A percentile compares a stretch with the other conserved stretches of the same genome.
These are phyloP conservation scores for Salix viminalis DNA, from an alignment of 345 rosid genomes.

Conservation along the genomic window DNA sequence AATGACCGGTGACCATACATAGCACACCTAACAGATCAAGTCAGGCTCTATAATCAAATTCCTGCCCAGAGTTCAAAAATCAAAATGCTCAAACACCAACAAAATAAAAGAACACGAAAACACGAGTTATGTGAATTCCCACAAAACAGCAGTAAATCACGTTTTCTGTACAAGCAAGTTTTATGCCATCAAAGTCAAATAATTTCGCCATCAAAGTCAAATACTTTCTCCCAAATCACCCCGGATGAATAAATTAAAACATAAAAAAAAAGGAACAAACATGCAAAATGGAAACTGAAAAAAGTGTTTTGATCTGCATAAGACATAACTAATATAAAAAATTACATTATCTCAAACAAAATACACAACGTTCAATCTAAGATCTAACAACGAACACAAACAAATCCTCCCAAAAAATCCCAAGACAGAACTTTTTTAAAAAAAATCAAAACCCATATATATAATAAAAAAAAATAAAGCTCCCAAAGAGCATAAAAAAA, in stretches of 20 bases:
- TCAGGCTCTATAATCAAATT: not conserved
- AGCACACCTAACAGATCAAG: not conserved
- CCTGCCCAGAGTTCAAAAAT: not conserved
- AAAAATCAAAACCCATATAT: not conserved
- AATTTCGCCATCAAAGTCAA: not conserved
- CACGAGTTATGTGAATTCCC: not conserved
- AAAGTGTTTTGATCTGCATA: not conserved
- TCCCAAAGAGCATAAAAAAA: not conserved
- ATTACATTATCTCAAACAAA: not conserved
- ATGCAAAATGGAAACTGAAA: not conserved
- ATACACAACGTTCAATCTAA: not conserved
- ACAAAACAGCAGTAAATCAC: not conserved
- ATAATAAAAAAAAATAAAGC: not conserved
- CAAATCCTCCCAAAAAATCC: not conserved
- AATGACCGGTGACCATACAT: not conserved
- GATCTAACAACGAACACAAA: constrained; percentile 1
- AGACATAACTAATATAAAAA: not conserved
- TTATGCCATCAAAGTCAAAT: not conserved
- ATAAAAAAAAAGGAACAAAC: not conserved
- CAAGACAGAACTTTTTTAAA: not conserved
- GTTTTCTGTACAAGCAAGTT: not conserved
- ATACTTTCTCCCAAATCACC: not conserved
- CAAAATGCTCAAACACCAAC: not conserved
- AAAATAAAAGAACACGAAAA: not conserved
- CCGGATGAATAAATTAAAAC: not conserved